Base-by-base conservation (phyloP, 2,329 filamentous ascomycete genomes). In the Penicillium sp. region DNA sequence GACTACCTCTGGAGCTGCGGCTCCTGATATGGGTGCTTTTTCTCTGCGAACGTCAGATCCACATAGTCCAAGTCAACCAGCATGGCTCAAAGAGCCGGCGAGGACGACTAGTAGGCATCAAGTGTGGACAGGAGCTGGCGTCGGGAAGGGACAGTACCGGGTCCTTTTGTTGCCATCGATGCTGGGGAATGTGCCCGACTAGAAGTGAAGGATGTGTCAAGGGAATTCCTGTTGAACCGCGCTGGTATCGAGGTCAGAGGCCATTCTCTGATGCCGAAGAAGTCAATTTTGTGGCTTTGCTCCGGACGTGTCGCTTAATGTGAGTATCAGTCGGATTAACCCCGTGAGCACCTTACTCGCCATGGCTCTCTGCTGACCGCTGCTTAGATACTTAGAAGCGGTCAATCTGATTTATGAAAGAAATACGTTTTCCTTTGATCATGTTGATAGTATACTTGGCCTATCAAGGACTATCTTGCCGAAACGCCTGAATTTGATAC, bases 291-390 rank as follows among this genome's bases (percentile, higher is more conserved):
- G 21, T 36, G 7, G 2, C 33, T 10, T 36, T 36, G 15, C 14
- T 36, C 2, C 33, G 16, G 15, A 27, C 33, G 8, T 36, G 33
- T 27, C 33, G 33, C 13, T 11, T 36, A 8, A 36, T 36, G 33
- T 36, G 21, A 28, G 33, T 36, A 36, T 36, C 15, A 10, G 13
- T n/a, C n/a, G n/a, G n/a, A n/a, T n/a, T n/a, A n/a, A n/a, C n/a
- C n/a, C n/a, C n/a, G n/a, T n/a, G n/a, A n/a, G n/a, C n/a, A n/a
- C n/a, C n/a, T n/a, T n/a, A n/a, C n/a, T n/a, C n/a, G n/a, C n/a
- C n/a, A n/a, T n/a, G n/a, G n/a, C n/a, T n/a, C n/a, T n/a, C n/a
- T n/a, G n/a, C n/a, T n/a, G n/a, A n/a, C 10, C 9, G 16, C 14
- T 27, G n/a, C 7, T n/a, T 14, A 36, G 33, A 36, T 36, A 36